Conservation (phyloP, 2,329 filamentous ascomycete species). For the Venturia asperata region DNA sequence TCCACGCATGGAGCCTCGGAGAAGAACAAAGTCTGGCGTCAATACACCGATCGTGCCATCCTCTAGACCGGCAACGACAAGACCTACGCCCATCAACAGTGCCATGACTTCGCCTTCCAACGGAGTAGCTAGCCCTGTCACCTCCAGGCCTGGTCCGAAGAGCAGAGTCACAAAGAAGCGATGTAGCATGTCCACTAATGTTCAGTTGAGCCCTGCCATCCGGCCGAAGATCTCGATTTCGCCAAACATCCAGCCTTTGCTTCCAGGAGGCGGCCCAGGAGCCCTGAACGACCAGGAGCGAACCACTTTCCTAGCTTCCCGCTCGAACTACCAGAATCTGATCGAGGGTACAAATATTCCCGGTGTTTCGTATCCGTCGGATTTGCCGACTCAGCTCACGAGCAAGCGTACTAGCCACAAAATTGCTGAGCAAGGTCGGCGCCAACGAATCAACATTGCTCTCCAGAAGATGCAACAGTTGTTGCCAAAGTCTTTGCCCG, state of each 20-base stretch:
- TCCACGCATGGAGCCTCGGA: conserved; percentile 56
- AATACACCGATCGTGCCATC: conserved; percentile 23
- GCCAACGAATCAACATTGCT: conserved; percentile 92
- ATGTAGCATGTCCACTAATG: conserved; percentile 56
- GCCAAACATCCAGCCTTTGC: conserved; percentile 84
- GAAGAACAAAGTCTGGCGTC: conserved; percentile 58
- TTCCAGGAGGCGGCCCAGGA: conserved; percentile 57
- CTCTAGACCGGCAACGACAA: conserved; percentile 38
- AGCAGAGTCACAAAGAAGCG: conserved; percentile 59
- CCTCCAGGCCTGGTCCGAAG: conserved; percentile 29
- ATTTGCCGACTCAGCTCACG: conserved; percentile 85
- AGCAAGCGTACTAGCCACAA: conserved; percentile 98
- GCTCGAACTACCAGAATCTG: conserved; percentile 98
- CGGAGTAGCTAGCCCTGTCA: background rate
- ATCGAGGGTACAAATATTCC: conserved; percentile 87
- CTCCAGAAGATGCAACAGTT: conserved; percentile 84
- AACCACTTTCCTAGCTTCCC: conserved; percentile 75
- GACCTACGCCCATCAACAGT: conserved; percentile 22
- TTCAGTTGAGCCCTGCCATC: conserved; percentile 78
- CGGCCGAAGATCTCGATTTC: conserved; percentile 71
- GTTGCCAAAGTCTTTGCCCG: conserved; percentile 46
- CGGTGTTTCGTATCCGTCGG: conserved; percentile 82
- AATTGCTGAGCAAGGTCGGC: conserved; percentile 89
- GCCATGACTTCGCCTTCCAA: conserved; percentile 40
- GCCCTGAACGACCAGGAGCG: conserved; percentile 50